phyloP scores from a whole-genome alignment of 2,329 filamentous ascomycete genomes.

The Pseudogymnoascus sp. region DNA sequence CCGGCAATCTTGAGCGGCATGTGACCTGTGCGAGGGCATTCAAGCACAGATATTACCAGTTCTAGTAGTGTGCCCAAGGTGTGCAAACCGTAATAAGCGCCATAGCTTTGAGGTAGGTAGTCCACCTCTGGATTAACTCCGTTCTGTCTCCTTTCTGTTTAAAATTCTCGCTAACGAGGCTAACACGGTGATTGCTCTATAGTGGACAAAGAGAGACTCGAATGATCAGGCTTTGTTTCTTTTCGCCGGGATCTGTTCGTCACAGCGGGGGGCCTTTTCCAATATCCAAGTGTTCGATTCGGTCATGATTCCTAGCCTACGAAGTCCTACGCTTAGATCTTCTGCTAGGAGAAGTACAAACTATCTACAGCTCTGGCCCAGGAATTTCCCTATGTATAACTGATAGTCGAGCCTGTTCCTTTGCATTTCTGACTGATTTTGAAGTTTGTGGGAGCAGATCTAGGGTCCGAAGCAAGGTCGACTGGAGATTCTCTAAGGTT shows the following conservation, averaged over 20 bases:
- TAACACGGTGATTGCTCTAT: background rate
- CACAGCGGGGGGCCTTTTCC: background rate
- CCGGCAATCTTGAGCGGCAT: background rate
- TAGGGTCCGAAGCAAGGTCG: slow-evolving; percentile 25
- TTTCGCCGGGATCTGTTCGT: background rate
- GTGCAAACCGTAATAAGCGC: background rate
- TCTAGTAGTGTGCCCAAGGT: background rate
- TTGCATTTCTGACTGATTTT: slow-evolving; percentile 25
- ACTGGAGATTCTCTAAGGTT: slow-evolving; percentile 24
- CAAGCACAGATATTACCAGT: background rate
- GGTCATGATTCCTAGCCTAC: background rate
- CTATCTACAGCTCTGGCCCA: background rate
- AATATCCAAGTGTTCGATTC: background rate
- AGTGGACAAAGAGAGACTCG: background rate
- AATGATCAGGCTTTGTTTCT: background rate
- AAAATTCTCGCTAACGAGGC: background rate
- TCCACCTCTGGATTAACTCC: background rate
- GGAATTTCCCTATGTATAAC: background rate
- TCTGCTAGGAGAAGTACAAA: background rate
- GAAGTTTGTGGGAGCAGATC: slow-evolving; percentile 29
- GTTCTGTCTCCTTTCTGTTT: background rate
- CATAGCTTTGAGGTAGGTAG: background rate
- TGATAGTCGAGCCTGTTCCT: background rate
- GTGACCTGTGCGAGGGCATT: background rate
- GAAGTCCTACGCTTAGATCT: background rate